These are phyloP conservation scores for Cadophora gregata DNA, from an alignment of 2,329 filamentous ascomycete species.

Conservation along the genomic window DNA sequence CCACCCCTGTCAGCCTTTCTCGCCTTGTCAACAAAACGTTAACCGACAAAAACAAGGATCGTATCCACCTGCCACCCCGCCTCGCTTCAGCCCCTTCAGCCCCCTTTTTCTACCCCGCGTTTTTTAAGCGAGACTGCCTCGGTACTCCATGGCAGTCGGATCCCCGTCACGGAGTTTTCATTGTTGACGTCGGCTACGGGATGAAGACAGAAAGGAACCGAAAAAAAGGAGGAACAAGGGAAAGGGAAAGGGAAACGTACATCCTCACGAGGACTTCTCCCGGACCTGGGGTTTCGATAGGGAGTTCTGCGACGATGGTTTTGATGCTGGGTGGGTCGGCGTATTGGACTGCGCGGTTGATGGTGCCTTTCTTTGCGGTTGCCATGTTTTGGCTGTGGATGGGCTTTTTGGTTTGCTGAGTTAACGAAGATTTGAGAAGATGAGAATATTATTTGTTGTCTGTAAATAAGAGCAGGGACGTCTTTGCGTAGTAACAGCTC, in stretches of 20 bases:
- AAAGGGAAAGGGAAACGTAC: background rate
- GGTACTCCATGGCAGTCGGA: background rate
- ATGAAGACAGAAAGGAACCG: too few species aligned
- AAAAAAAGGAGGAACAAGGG: background rate
- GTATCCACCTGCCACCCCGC: too few species aligned
- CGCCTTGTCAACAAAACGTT: background rate
- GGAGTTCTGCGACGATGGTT: constrained; percentile 18
- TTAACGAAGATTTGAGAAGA: background rate
- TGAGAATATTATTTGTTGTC: too few species aligned
- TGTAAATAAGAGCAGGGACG: background rate
- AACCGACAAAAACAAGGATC: too few species aligned
- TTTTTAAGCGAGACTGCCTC: constrained; percentile 6
- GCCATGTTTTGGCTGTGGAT: background rate
- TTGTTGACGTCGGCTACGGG: too few species aligned
- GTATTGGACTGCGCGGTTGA: constrained; percentile 24
- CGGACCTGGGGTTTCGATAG: constrained; percentile 19
- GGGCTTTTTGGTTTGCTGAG: background rate
- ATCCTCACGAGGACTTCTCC: constrained; percentile 27
- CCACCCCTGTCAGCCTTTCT: background rate
- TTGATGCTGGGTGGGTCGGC: constrained; percentile 16
- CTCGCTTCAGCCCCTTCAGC: constrained; percentile 6
- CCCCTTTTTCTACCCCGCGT: constrained; percentile 12
- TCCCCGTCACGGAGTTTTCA: too few species aligned
- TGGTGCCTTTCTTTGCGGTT: background rate
- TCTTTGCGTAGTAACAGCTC: too few species aligned